These are phyloP conservation scores for Lophium mytilinum DNA, from an alignment of 495 filamentous ascomycete species.

Conservation along the genomic window DNA sequence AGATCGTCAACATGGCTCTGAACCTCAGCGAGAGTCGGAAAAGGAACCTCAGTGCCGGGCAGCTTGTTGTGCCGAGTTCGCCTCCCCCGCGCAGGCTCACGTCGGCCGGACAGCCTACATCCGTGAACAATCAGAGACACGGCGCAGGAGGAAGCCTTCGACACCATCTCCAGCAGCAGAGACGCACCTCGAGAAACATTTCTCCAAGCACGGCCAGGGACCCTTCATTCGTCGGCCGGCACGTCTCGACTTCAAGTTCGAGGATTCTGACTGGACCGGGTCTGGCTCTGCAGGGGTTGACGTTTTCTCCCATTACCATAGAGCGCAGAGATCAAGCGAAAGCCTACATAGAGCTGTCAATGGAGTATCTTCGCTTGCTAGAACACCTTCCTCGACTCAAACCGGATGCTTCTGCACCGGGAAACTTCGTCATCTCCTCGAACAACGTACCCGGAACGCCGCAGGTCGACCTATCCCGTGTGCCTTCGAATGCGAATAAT, in stretches of 20 bases:
- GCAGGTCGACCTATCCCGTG: slow-evolving; percentile 23
- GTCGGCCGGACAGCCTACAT: slow-evolving; percentile 39
- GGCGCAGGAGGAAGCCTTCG: slow-evolving; percentile 47
- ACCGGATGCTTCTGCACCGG: slow-evolving; percentile 34
- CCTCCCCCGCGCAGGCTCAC: slow-evolving; percentile 46
- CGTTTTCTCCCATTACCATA: slow-evolving; percentile 70
- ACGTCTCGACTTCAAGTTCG: slow-evolving; percentile 9
- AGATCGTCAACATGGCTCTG: slow-evolving; percentile 85
- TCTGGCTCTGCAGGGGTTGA: slow-evolving; percentile 33
- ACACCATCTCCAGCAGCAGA: slow-evolving; percentile 59
- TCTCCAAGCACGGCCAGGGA: slow-evolving; percentile 46
- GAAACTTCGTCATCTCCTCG: slow-evolving; percentile 25
- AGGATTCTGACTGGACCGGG: slow-evolving; percentile 1
- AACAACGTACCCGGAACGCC: slow-evolving; percentile 27
- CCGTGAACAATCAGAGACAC: slow-evolving; percentile 15
- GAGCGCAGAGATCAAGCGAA: slow-evolving; percentile 71
- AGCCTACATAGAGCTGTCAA: slow-evolving; percentile 66
- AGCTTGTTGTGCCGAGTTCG: slow-evolving; percentile 15
- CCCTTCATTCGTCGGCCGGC: slow-evolving; percentile 4
- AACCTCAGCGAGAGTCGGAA: slow-evolving; percentile 78
- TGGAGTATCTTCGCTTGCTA: slow-evolving; percentile 71
- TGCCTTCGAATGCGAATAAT: slow-evolving; percentile 18
- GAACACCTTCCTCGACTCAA: slow-evolving; percentile 65
- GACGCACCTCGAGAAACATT: slow-evolving; percentile 48
- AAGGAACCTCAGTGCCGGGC: slow-evolving; percentile 39